phyloP scores from a whole-genome alignment of 257 asterid species.

The Nicotiana tomentosiformis region DNA sequence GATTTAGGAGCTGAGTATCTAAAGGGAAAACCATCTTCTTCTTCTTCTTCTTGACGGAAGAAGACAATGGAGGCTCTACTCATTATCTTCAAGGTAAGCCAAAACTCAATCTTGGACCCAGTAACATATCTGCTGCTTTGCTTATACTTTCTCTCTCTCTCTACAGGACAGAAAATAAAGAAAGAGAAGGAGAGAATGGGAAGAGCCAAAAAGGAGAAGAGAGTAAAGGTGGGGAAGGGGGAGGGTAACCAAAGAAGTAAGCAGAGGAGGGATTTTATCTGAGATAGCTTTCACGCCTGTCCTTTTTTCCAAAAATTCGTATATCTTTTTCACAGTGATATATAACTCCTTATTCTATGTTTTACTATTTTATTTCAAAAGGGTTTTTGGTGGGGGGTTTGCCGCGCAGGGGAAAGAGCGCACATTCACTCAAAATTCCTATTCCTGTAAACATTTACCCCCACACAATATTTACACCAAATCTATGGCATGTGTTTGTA shows the following conservation, averaged over 20 bases:
- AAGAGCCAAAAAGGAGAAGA: not conserved
- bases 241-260: constrained; percentile 25
- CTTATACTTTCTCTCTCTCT: constrained; percentile 10
- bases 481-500: no score
- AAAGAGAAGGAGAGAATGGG: not conserved
- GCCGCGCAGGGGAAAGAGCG: constrained; percentile 23
- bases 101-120: constrained; percentile 45
- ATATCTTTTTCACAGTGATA: not conserved
- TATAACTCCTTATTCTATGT: not conserved
- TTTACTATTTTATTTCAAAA: not conserved
- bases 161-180: not conserved
- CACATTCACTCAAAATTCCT: not conserved
- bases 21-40: constrained; percentile 40
- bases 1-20: constrained; percentile 45
- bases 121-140: constrained; percentile 36
- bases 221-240: not conserved
- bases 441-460: no score
- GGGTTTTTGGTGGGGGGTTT: constrained; percentile 14
- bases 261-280: constrained; percentile 57
- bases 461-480: no score
- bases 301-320: constrained; percentile 28
- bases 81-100: constrained; percentile 51
- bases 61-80: constrained; percentile 53
- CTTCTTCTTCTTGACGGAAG: constrained; percentile 64
- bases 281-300: constrained; percentile 72